Conservation (phyloP, 768 basidiomycete species). For the Suillus americanus region DNA sequence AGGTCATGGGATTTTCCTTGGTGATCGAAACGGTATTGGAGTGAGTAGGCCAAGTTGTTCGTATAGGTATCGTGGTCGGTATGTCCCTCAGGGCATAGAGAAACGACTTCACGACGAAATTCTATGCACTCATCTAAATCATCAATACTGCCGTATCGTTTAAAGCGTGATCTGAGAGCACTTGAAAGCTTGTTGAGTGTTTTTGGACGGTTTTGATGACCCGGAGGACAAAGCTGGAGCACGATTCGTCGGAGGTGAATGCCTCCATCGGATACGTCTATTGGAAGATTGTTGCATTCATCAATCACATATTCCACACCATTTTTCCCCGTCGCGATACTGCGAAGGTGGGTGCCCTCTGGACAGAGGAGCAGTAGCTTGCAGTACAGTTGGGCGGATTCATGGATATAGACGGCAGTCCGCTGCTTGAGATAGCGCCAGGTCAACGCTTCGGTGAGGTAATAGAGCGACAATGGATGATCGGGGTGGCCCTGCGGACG, state of each 20-base stretch:
- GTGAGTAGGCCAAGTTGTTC: not conserved
- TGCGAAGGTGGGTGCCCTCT: not conserved
- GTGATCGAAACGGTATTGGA: not conserved
- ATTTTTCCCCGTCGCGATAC: not conserved
- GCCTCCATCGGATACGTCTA: not conserved
- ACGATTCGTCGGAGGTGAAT: not conserved
- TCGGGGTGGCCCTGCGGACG: not conserved
- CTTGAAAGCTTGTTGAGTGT: not conserved
- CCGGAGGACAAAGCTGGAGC: not conserved
- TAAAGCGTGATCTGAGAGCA: not conserved
- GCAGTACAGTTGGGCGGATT: too few relatives aligned
- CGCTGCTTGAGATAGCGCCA: not conserved
- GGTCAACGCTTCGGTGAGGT: not conserved
- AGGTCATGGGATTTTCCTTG: not conserved
- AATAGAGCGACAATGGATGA: not conserved
- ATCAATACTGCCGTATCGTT: not conserved
- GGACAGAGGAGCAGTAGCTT: too few relatives aligned
- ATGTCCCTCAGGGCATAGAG: not conserved
- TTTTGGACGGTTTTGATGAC: not conserved
- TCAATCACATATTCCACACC: not conserved
- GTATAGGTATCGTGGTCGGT: accelerated
- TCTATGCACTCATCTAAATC: not conserved
- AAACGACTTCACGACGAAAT: not conserved
- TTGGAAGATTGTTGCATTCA: not conserved
- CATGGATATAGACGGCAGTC: not conserved